Evolutionary conservation across 139 green algal genomes (phyloP), one percentile per base, ranked within the genome.

Genomic region (Coccomyxa sp.): DNA sequence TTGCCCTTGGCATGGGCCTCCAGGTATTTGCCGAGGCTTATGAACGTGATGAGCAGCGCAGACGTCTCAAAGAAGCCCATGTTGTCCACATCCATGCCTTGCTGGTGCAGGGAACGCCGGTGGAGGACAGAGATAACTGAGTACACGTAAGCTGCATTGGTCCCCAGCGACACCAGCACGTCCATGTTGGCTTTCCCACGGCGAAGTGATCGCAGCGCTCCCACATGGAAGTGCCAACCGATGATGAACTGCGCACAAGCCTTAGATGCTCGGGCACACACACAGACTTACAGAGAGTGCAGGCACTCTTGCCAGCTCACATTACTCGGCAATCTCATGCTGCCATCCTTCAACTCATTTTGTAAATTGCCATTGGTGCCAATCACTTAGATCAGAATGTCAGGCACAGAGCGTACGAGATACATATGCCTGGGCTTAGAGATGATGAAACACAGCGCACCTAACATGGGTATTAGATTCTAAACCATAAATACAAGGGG

Each of bases 41-140:
- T 96, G 85, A 99, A 97, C 10, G 94, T 97, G 87, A 99, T 98
- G 31, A 99, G 89, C 93, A 99, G 98, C 16, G 96, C 95, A n/a
- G 80, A 89, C 0, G 97, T 99, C 86, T 99, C 97, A 79, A 99
- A 99, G 84, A 99, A 99, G 80, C 98, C 95, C n/a, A 93, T 96
- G 59, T 90, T 90, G 23, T 63, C 31, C 16, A 63, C 25, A 16
- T 60, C 15, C 1, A 80, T 60, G 76, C 76, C 76, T 32, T 80
- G 76, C 71, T 77, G 71, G 71, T 38, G n/a, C 71, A 77, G 71
- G 27, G 71, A 80, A 16, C 89, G 88, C 84, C 94, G 91, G 82
- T 94, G 90, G 60, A 98, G 51, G 18, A 98, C 90, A 60, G 86
- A 91, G 84, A 97, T 91, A 80, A 96, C 82, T 15, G 89, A 95